A percentile compares a stretch with the other conserved stretches of the same genome.
phyloP scores from a whole-genome alignment of 2,329 filamentous ascomycete species.

The Fusarium nurragi region DNA sequence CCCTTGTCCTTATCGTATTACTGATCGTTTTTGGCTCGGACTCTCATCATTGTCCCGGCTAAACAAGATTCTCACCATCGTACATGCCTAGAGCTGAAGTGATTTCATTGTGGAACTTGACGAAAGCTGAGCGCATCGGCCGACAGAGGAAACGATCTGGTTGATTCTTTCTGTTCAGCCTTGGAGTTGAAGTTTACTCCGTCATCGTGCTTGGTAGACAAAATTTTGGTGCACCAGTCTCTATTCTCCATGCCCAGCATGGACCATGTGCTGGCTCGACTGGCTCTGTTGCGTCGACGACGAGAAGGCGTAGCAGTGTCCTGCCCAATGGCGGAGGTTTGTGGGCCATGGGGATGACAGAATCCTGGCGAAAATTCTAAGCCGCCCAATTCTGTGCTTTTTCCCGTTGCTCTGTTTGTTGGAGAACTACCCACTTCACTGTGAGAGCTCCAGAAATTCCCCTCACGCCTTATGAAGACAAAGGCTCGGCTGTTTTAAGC shows the following conservation, averaged over 20 bases:
- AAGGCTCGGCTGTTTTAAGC: constrained; percentile 12
- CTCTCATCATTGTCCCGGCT: neutral
- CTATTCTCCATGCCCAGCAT: constrained; percentile 32
- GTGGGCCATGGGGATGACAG: constrained; percentile 29
- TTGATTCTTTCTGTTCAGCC: constrained; percentile 1
- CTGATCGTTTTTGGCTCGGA: neutral
- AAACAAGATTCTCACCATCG: constrained; percentile 17
- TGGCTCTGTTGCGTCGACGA: constrained; percentile 29
- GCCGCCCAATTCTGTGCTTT: neutral
- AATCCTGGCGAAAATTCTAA: constrained; percentile 1
- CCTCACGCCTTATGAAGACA: neutral
- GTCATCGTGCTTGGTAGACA: constrained; percentile 27
- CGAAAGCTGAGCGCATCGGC: neutral
- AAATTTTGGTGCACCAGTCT: constrained; percentile 20
- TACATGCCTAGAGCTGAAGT: constrained; percentile 3
- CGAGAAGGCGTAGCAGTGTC: constrained; percentile 33
- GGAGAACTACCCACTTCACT: neutral
- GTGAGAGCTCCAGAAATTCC: constrained; percentile 4
- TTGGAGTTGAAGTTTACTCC: constrained; percentile 11
- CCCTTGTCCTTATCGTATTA: constrained; percentile 11
- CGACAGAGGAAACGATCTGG: neutral
- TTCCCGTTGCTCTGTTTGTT: neutral
- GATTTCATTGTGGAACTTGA: constrained; percentile 3
- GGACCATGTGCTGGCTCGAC: constrained; percentile 39
- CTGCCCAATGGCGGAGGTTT: constrained; percentile 17